These are phyloP conservation scores for Citrus australasica DNA, from an alignment of 345 rosid genomes.

Conservation along the genomic window DNA sequence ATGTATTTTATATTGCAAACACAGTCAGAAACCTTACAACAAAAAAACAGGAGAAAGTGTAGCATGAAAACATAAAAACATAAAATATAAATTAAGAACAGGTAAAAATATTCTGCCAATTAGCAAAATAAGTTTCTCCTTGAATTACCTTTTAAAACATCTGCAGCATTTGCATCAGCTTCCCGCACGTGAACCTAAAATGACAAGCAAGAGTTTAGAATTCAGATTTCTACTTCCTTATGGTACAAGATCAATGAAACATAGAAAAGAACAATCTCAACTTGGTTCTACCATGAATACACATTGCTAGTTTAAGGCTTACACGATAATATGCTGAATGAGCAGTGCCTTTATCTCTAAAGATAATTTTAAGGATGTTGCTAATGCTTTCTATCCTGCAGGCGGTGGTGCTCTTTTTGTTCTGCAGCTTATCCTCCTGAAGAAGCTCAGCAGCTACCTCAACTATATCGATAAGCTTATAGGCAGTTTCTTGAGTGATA, in stretches of 20 bases:
- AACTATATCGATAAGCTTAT: conserved; percentile 61
- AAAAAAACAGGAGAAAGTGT: not conserved
- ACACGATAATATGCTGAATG: conserved; percentile 79
- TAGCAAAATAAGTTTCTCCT: not conserved
- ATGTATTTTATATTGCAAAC: not conserved
- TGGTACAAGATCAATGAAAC: conserved; percentile 1
- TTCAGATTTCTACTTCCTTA: not conserved
- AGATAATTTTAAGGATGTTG: conserved; percentile 69
- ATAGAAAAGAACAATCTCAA: not conserved
- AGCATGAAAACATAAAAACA: not conserved
- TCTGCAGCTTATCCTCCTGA: conserved; percentile 69
- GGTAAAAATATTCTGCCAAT: not conserved
- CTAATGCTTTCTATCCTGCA: conserved; percentile 78
- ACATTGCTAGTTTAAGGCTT: conserved; percentile 34
- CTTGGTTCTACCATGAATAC: not conserved
- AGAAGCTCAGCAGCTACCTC: conserved; percentile 75
- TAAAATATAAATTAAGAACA: not conserved
- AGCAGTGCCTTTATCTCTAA: conserved; percentile 51
- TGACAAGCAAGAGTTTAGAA: conserved; percentile 15
- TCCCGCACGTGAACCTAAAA: conserved; percentile 90
- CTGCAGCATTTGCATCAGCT: conserved; percentile 47
- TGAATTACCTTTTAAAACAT: conserved; percentile 59
- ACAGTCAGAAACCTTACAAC: not conserved
- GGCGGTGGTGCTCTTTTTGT: conserved; percentile 31
- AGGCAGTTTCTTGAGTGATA: conserved; percentile 71